Evolutionary conservation across 345 rosid genomes (phyloP).

Genomic region (Nephelium lappaceum): DNA sequence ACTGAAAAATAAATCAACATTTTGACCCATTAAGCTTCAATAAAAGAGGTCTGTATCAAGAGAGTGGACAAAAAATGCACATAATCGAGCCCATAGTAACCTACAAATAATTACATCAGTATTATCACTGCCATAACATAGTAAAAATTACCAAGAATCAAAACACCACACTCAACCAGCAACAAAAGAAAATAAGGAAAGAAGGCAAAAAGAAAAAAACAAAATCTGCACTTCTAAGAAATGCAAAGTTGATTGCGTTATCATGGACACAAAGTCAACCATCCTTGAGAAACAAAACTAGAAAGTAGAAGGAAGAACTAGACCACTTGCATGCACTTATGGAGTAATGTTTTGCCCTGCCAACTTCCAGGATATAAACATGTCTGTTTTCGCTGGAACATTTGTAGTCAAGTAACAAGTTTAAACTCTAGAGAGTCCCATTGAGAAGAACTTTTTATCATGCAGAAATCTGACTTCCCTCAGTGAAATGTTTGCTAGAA

Average conservation of each 20-base stretch:
- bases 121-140: neutral
- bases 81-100: neutral
- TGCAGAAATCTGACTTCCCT: neutral
- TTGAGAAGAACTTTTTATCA: neutral
- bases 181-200: neutral
- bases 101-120: neutral
- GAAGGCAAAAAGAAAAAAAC: neutral
- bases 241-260: neutral
- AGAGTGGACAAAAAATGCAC: constrained; percentile 14
- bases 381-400: neutral
- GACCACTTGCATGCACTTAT: neutral
- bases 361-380: neutral
- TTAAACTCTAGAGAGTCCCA: neutral
- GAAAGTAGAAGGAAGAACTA: neutral
- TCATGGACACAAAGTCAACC: neutral
- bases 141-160: neutral
- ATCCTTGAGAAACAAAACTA: neutral
- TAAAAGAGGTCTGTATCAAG: constrained; percentile 11
- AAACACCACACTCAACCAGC: neutral
- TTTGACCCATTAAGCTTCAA: constrained; percentile 26
- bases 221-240: neutral
- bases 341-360: neutral
- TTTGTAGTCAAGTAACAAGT: neutral
- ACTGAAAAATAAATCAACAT: constrained; percentile 1
- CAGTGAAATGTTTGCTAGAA: neutral